phyloP scores from a whole-genome alignment of 2,329 filamentous ascomycete genomes.

The Trichophyton mentagrophytes region DNA sequence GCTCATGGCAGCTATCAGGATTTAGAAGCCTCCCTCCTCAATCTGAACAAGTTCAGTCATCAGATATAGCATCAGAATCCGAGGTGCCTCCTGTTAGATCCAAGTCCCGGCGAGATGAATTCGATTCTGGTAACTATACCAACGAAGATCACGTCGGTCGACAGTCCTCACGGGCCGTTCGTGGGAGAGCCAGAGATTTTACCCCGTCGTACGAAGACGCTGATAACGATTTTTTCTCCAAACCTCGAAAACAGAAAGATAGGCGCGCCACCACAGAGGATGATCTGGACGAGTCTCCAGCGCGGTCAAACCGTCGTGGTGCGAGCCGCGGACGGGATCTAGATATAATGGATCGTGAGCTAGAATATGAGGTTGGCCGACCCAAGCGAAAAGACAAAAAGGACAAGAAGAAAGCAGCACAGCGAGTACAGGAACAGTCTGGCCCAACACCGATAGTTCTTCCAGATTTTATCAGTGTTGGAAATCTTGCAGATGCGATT shows the following conservation, averaged over 20 bases:
- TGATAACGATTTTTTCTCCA: neutral
- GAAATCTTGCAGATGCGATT: conserved; percentile 63
- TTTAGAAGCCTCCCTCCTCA: neutral
- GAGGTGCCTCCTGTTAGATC: neutral
- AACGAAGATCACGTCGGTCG: neutral
- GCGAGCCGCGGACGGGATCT: neutral
- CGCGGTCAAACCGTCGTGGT: neutral
- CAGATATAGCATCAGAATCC: neutral
- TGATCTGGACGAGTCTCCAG: neutral
- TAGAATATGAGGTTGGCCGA: conserved; percentile 2
- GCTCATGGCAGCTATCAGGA: neutral
- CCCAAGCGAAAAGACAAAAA: conserved; percentile 26
- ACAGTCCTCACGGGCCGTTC: neutral
- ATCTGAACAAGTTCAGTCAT: neutral
- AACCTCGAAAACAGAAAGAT: neutral
- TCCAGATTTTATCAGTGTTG: conserved; percentile 85
- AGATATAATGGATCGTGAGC: conserved; percentile 1
- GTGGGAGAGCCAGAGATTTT: no score
- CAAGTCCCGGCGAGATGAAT: neutral
- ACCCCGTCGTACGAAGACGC: neutral
- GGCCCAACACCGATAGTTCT: conserved; percentile 55
- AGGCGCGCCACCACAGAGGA: neutral
- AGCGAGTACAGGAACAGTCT: conserved; percentile 27
- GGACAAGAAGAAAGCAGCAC: conserved; percentile 28
- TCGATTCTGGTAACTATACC: neutral